Conservation (phyloP, 768 basidiomycete species). For the Boletus sp. region DNA sequence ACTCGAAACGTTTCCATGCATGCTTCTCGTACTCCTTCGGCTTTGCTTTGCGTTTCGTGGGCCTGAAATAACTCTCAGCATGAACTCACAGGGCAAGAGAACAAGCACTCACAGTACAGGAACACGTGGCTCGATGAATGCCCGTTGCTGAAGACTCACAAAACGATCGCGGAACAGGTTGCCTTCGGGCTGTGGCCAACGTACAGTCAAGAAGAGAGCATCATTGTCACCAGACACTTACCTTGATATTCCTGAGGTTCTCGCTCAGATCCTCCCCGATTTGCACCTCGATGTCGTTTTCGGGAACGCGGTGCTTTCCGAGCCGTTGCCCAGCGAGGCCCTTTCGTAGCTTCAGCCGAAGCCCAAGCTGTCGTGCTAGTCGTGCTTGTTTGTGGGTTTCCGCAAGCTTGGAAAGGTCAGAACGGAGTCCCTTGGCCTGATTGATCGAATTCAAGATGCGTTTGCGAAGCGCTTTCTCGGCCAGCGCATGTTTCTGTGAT, state of each 20-base stretch:
- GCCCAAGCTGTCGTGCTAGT: constrained; percentile 40
- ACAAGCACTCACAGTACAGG: constrained; percentile 56
- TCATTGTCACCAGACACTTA: constrained; percentile 25
- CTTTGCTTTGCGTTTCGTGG: constrained; percentile 39
- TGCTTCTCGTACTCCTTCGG: constrained; percentile 74
- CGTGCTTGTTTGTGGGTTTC: constrained; percentile 39
- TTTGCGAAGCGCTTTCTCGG: constrained; percentile 58
- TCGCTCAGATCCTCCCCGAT: constrained; percentile 89
- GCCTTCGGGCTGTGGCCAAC: constrained; percentile 71
- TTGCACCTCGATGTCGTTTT: constrained; percentile 75
- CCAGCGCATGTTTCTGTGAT: constrained; percentile 60
- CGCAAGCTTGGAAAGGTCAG: constrained; percentile 35
- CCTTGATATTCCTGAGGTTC: constrained; percentile 80
- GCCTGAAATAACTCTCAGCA: constrained; percentile 13
- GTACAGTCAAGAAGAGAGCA: background rate
- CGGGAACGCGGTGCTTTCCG: constrained; percentile 77
- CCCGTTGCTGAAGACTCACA: constrained; percentile 82
- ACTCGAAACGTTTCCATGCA: constrained; percentile 73
- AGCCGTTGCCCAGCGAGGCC: constrained; percentile 74
- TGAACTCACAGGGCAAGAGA: constrained; percentile 24
- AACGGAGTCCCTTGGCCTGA: constrained; percentile 52
- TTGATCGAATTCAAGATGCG: constrained; percentile 59
- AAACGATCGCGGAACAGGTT: constrained; percentile 91
- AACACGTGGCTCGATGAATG: constrained; percentile 83
- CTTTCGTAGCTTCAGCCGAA: constrained; percentile 50